phyloP scores from a whole-genome alignment of 306 rosid genomes.

The Luffa aegyptiaca region DNA sequence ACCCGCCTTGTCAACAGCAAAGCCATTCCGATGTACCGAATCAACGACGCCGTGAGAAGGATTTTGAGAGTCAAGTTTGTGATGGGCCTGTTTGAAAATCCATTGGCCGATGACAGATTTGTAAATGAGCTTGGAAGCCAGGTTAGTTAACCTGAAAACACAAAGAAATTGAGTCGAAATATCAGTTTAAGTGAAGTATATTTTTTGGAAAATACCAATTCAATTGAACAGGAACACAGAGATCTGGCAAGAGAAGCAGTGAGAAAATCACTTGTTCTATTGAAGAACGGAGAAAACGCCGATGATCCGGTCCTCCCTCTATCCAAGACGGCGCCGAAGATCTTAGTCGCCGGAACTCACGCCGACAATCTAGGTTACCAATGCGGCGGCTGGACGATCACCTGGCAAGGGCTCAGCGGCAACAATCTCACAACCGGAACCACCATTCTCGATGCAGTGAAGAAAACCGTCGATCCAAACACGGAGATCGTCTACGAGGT shows the following conservation, averaged over 20 bases:
- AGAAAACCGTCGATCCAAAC: background rate
- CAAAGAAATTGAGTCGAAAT: background rate
- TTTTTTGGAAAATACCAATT: background rate
- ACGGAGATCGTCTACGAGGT: background rate
- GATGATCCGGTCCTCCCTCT: background rate
- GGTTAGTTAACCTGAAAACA: constrained; percentile 10
- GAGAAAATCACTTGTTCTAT: constrained; percentile 13
- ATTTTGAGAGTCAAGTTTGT: constrained; percentile 25
- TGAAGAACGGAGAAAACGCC: constrained; percentile 7
- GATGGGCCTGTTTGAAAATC: constrained; percentile 31
- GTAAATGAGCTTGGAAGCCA: constrained; percentile 26
- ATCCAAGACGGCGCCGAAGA: constrained; percentile 1
- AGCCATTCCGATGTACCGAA: constrained; percentile 23
- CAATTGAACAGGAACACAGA: constrained; percentile 8
- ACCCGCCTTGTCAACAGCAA: constrained; percentile 12
- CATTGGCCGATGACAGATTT: constrained; percentile 26
- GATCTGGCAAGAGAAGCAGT: constrained; percentile 17
- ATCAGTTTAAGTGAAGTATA: background rate
- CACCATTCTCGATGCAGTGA: constrained; percentile 9
- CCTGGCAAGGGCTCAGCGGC: constrained; percentile 10
- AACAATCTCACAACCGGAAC: constrained; percentile 14
- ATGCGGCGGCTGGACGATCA: constrained; percentile 12
- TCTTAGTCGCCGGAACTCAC: constrained; percentile 13
- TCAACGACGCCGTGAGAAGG: constrained; percentile 30
- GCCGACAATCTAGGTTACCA: constrained; percentile 11